Evolutionary conservation across 192 early-diverging fungal species (phyloP), one percentile per base, ranked within the genome.

Genomic region (Pilobolus umbonatus): DNA sequence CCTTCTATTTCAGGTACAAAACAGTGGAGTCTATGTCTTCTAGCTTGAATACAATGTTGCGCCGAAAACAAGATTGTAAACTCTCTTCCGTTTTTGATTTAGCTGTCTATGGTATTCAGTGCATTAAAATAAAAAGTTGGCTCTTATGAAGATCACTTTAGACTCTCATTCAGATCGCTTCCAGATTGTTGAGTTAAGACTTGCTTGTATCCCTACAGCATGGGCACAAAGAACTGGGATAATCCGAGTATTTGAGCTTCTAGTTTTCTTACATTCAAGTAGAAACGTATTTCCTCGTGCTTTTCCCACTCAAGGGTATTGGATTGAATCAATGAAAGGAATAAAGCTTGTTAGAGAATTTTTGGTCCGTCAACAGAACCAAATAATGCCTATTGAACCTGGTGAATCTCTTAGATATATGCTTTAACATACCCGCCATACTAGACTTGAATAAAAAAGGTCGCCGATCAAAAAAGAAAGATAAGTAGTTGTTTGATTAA

Each of bases 11-110:
- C n/a, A n/a, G n/a, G n/a, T 38, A 38, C 36, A 38, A 38, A 38
- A 38, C 15, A 38, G 36, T 38, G 36, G 36, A 14, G 15, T 38
- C 36, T 14, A 38, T 38, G 36, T 38, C 36, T 38, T 38, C 36
- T 38, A 38, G 36, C 36, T 38, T 38, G 36, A 38, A 38, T 38
- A 38, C 36, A 38, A 38, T 38, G 36, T 38, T 38, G 36, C 36
- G 36, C 15, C 36, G 15, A 38, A 38, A 38, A 38, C 36, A 38
- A 38, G 36, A 38, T 38, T 38, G 36, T 38, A 38, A 38, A 38
- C 36, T 38, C 36, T 38, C 36, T 38, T 38, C 36, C 36, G 4
- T 38, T 38, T 14, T 8, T 38, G 15, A 38, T 38, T 38, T 38
- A 38, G 36, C 36, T 38, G 36, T 38, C 36, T 38, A 38, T 38